Conservation (phyloP, 2,329 filamentous ascomycete species). For the Decorospora gaudefroyi region DNA sequence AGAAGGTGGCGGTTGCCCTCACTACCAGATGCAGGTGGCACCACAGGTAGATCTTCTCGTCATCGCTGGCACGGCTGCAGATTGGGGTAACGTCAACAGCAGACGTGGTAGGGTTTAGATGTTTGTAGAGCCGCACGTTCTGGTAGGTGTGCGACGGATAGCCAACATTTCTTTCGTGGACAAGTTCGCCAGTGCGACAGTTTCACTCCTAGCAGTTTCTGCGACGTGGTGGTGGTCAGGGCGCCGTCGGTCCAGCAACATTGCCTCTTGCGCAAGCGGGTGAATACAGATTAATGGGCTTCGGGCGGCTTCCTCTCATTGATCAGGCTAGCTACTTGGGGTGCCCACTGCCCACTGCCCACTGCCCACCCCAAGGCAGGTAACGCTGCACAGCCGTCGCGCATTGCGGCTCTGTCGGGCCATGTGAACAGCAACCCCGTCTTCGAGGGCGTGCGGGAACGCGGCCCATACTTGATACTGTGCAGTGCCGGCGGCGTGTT, state of each 20-base stretch:
- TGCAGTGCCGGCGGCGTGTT: too few species aligned
- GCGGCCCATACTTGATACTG: too few species aligned
- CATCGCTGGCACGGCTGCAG: slow-evolving; percentile 4
- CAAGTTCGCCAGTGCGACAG: slow-evolving; percentile 1
- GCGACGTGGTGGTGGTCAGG: slow-evolving; percentile 16
- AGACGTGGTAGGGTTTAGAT: neutral
- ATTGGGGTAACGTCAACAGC: slow-evolving; percentile 2
- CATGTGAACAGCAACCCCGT: too few species aligned
- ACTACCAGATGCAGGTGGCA: neutral
- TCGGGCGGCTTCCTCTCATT: slow-evolving; percentile 28
- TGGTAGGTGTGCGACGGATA: neutral
- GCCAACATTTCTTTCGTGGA: neutral
- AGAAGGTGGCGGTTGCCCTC: too few species aligned
- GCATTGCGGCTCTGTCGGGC: slow-evolving; percentile 4
- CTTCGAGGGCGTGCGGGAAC: too few species aligned
- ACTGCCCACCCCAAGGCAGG: slow-evolving; percentile 19
- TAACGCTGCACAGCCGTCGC: slow-evolving; percentile 17
- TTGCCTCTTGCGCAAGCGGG: slow-evolving; percentile 21
- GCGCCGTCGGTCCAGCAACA: slow-evolving; percentile 2
- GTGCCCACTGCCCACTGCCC: too few species aligned
- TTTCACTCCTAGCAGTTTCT: slow-evolving; percentile 17
- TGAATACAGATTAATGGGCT: slow-evolving; percentile 32
- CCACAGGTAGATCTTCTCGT: slow-evolving; percentile 3
- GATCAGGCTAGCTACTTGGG: slow-evolving; percentile 25
- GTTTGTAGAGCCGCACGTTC: slow-evolving; percentile 8